A percentile compares a stretch with the other conserved stretches of the same genome.
Conservation (phyloP, 2,329 filamentous ascomycete species). For the Aaosphaeria arxii region DNA sequence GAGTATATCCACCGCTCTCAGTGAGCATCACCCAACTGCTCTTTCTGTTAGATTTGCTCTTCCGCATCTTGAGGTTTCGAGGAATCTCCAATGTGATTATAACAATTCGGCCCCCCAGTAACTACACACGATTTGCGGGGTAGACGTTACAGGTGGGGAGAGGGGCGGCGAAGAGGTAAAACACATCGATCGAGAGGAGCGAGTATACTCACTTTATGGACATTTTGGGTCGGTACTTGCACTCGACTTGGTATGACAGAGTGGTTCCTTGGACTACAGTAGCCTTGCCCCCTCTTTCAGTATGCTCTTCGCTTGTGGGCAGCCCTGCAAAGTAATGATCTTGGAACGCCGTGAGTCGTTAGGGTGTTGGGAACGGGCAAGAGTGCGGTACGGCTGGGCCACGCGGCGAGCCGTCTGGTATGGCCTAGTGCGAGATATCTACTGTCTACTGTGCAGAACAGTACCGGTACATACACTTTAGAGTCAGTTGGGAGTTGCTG, state of each 20-base stretch:
- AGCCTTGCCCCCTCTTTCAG: neutral
- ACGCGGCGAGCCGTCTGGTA: neutral
- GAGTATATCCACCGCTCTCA: constrained; percentile 69
- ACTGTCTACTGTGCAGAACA: neutral
- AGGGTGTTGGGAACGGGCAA: neutral
- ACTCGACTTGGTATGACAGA: neutral
- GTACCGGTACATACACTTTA: neutral
- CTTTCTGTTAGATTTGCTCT: constrained; percentile 30
- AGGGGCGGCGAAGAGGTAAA: constrained; percentile 2
- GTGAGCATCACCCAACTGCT: constrained; percentile 90
- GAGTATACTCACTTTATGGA: constrained; percentile 39
- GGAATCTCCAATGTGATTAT: neutral
- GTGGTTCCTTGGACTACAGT: neutral
- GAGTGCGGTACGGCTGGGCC: neutral
- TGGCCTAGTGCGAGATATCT: neutral
- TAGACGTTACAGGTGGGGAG: constrained; percentile 9
- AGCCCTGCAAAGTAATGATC: neutral
- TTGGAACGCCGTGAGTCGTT: neutral
- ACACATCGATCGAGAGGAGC: neutral
- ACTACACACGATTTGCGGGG: constrained; percentile 7
- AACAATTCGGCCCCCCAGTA: neutral
- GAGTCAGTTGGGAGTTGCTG: too few relatives aligned
- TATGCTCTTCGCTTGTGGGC: neutral
- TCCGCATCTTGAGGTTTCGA: constrained; percentile 5
- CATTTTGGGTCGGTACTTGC: constrained; percentile 19